phyloP scores from a whole-genome alignment of 257 asterid species.

The Prunella vulgaris region DNA sequence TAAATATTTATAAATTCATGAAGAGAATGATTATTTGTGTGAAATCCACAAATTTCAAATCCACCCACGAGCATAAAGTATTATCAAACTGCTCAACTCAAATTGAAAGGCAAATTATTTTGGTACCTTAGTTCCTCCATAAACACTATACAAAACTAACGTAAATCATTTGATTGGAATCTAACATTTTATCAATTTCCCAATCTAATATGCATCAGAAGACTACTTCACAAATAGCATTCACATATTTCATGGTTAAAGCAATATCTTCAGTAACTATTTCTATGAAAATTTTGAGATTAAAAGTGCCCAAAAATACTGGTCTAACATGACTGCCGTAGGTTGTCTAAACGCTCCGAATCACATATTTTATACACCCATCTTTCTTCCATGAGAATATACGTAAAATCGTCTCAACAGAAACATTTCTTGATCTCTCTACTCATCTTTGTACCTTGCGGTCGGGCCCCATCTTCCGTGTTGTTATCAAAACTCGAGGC shows the following conservation, averaged over 20 bases:
- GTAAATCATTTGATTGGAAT: background rate
- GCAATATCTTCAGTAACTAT: background rate
- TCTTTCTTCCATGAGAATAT: slow-evolving; percentile 3
- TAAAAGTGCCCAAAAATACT: slow-evolving; percentile 1
- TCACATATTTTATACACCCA: slow-evolving; percentile 2
- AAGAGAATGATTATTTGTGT: no score
- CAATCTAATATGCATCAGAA: background rate
- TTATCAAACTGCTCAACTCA: background rate
- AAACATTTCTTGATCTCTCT: background rate
- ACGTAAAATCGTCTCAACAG: slow-evolving; percentile 11
- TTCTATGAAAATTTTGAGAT: background rate
- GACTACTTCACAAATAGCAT: background rate
- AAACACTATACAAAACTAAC: no score
- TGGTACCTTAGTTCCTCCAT: no score
- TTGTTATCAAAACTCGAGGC: background rate
- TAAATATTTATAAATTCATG: no score
- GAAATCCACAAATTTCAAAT: no score
- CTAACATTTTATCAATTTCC: background rate
- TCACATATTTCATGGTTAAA: background rate
- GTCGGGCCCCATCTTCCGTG: background rate
- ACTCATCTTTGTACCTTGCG: background rate
- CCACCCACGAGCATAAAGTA: no score
- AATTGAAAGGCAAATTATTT: background rate
- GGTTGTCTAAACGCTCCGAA: background rate
- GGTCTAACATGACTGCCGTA: background rate